phyloP scores from a whole-genome alignment of 306 rosid genomes.

The Prunus dulcis region DNA sequence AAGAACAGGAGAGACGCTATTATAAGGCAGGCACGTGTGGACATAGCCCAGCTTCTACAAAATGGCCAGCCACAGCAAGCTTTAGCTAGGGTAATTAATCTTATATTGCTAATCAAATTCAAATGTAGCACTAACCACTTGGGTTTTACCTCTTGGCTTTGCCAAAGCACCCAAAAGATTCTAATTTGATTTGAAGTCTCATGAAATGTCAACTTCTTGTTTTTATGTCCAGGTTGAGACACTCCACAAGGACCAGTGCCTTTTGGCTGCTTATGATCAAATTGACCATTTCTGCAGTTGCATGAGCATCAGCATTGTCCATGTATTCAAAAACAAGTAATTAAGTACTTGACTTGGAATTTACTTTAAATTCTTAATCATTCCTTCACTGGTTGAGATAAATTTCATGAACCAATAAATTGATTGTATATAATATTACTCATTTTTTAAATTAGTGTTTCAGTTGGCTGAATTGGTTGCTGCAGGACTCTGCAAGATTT shows the following conservation, averaged over 20 bases:
- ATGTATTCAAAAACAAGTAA: neutral
- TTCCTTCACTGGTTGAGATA: too few species aligned
- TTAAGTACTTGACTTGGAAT: too few species aligned
- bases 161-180: neutral
- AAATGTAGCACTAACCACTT: neutral
- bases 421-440: too few species aligned
- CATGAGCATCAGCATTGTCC: neutral
- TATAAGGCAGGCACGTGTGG: neutral
- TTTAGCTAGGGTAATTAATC: neutral
- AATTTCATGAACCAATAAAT: too few species aligned
- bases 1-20: conserved; percentile 6
- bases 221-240: neutral
- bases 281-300: conserved; percentile 7
- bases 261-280: conserved; percentile 10
- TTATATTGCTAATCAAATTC: neutral
- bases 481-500: neutral
- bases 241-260: conserved; percentile 3
- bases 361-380: too few species aligned
- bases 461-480: neutral
- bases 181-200: neutral
- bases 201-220: neutral
- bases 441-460: too few species aligned
- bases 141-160: neutral
- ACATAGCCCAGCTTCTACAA: conserved; percentile 1
- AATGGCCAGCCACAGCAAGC: conserved; percentile 8